Base-by-base conservation (phyloP, 1,139 yeast species). In the Taphrina sp. region DNA sequence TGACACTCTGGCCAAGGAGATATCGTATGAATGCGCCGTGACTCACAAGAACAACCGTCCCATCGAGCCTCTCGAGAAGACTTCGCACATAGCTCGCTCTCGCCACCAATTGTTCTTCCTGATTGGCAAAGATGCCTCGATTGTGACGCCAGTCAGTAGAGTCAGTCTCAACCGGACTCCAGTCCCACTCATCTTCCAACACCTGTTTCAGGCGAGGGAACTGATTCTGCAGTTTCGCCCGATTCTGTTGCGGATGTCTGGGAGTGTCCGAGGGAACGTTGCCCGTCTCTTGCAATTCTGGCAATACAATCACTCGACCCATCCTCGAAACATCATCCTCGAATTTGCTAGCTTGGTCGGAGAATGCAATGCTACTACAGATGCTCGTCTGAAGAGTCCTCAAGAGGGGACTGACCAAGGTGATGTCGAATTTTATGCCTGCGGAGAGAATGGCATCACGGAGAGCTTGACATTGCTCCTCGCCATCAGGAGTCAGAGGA, bases 281-380 rank as follows among this genome's bases (percentile, higher is more conserved):
- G 31, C 44, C 44, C 29, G 44, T 39, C 24, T 39, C 44, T 24
- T 39, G 44, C n/a, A 39, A 28, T 17, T 39, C 33, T n/a, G 44
- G 44, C 19, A 39, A 17, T 29, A 39, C 34, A n/a, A 17, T 10
- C 16, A 23, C 44, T 10, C 17, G 12, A 10, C 44, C 44, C 3
- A 22, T 12, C 12, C 16, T 5, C 22, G 31, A 16, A n/a, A 28
- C 2, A 4, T 14, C 31, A 3, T 2, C 10, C n/a, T n/a, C n/a
- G n/a, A n/a, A n/a, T n/a, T n/a, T n/a, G n/a, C n/a, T n/a, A n/a
- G n/a, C n/a, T n/a, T n/a, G n/a, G n/a, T n/a, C n/a, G n/a, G n/a
- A n/a, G n/a, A n/a, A n/a, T n/a, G n/a, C n/a, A n/a, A n/a, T n/a
- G n/a, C n/a, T n/a, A n/a, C n/a, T n/a, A n/a, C n/a, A n/a, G 3